These are phyloP conservation scores for Botryotinia calthae DNA, from an alignment of 2,329 filamentous ascomycete species.

Conservation along the genomic window DNA sequence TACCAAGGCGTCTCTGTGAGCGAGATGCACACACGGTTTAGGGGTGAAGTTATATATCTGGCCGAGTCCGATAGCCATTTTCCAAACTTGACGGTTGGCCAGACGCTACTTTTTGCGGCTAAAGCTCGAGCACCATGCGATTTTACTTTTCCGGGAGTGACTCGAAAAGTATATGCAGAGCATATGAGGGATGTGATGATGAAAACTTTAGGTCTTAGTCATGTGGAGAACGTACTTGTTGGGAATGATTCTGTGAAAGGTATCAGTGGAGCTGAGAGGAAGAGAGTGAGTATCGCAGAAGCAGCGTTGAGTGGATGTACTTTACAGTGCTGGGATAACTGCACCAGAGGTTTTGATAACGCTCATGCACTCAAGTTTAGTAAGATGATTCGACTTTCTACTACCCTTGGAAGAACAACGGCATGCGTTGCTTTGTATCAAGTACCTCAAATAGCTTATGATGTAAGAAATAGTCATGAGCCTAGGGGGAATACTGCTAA, in stretches of 20 bases:
- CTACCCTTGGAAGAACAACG: slow-evolving; percentile 61
- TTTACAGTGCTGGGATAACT: slow-evolving; percentile 71
- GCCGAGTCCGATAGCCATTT: slow-evolving; percentile 75
- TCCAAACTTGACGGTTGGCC: slow-evolving; percentile 68
- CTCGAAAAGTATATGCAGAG: slow-evolving; percentile 50
- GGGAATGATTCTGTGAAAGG: slow-evolving; percentile 69
- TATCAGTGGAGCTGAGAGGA: slow-evolving; percentile 76
- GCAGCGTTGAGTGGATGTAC: slow-evolving; percentile 72
- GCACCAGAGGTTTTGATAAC: slow-evolving; percentile 71
- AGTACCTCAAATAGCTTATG: slow-evolving; percentile 65
- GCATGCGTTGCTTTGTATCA: slow-evolving; percentile 70
- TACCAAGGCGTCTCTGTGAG: slow-evolving; percentile 59
- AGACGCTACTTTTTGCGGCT: slow-evolving; percentile 71
- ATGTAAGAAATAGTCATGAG: slow-evolving; percentile 42
- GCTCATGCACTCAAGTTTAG: slow-evolving; percentile 72
- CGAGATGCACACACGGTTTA: slow-evolving; percentile 51
- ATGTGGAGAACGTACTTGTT: slow-evolving; percentile 69
- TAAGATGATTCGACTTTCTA: slow-evolving; percentile 60
- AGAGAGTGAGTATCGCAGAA: slow-evolving; percentile 76
- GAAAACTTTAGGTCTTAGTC: slow-evolving; percentile 68
- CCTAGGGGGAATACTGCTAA: not conserved
- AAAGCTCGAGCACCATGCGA: slow-evolving; percentile 64
- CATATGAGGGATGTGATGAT: slow-evolving; percentile 55
- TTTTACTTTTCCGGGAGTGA: slow-evolving; percentile 55
- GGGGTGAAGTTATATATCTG: slow-evolving; percentile 68